These are phyloP conservation scores for Fusarium tuaranense DNA, from an alignment of 2,329 filamentous ascomycete species.

Conservation along the genomic window DNA sequence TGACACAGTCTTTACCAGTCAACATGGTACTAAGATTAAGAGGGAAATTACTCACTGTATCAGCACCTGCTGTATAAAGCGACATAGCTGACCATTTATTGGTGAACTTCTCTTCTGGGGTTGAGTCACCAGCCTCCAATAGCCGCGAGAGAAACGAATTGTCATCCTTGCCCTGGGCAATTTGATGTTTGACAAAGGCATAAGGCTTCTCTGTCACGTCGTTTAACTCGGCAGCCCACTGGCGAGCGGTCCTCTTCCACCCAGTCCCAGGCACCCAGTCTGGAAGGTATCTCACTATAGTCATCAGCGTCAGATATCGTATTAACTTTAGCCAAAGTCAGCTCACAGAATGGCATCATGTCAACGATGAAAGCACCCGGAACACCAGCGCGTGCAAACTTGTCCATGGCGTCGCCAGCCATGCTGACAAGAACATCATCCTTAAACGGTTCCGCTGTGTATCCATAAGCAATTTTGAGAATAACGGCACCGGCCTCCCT, in stretches of 20 bases:
- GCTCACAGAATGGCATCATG: conserved; percentile 30
- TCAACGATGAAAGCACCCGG: conserved; percentile 35
- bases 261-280: conserved; percentile 29
- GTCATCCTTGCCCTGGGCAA: conserved; percentile 8
- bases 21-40: not conserved
- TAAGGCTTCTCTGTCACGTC: conserved; percentile 26
- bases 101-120: conserved; percentile 19
- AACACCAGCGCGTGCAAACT: conserved; percentile 20
- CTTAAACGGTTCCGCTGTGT: conserved; percentile 30
- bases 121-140: conserved; percentile 16
- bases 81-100: conserved; percentile 37
- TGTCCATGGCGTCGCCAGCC: conserved; percentile 31
- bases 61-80: conserved; percentile 34
- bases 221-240: conserved; percentile 15
- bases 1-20: conserved; percentile 23
- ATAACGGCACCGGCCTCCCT: conserved; percentile 35
- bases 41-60: conserved; percentile 24
- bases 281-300: conserved; percentile 25
- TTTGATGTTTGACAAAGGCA: conserved; percentile 30
- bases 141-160: conserved; percentile 23
- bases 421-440: conserved; percentile 29
- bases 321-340: too few relatives aligned
- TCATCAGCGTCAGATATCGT: not conserved
- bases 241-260: conserved; percentile 25
- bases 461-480: conserved; percentile 37